These are phyloP conservation scores for Aspergillus sclerotialis DNA, from an alignment of 2,329 filamentous ascomycete species.

Conservation along the genomic window DNA sequence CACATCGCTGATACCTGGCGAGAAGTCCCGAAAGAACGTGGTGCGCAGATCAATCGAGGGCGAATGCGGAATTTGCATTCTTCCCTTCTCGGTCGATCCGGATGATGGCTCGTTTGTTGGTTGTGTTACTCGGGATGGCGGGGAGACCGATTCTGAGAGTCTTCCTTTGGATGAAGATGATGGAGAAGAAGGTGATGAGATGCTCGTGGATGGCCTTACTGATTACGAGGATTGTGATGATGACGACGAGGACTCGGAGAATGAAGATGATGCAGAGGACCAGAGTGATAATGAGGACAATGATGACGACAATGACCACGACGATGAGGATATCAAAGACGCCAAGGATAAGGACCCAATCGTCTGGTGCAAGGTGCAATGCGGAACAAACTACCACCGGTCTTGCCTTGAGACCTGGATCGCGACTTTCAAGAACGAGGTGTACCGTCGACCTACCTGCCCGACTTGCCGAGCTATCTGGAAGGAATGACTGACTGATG, in stretches of 20 bases:
- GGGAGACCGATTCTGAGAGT: not conserved
- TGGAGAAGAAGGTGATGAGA: not conserved
- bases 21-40: not conserved
- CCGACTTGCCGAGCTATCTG: slow-evolving; percentile 7
- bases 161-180: not conserved
- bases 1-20: not conserved
- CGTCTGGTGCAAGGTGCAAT: slow-evolving; percentile 10
- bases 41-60: slow-evolving; percentile 4
- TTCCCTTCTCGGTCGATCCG: not conserved
- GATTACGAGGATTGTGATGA: not conserved
- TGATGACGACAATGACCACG: not conserved
- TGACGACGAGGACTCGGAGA: not conserved
- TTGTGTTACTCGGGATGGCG: no score
- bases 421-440: not conserved
- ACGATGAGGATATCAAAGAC: slow-evolving; percentile 1
- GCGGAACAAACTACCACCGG: slow-evolving; percentile 12
- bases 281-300: slow-evolving; percentile 1
- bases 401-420: slow-evolving; percentile 9
- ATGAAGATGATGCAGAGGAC: not conserved
- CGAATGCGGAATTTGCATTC: slow-evolving; percentile 7
- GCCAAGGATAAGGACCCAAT: slow-evolving; percentile 1
- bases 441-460: slow-evolving; percentile 5
- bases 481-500: slow-evolving; percentile 3
- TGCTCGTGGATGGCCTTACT: not conserved
- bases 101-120: not conserved